A percentile compares a stretch with the other conserved stretches of the same genome.
phyloP scores from a whole-genome alignment of 371 early-diverging fungal genomes.

The Mucor circinelloides region DNA sequence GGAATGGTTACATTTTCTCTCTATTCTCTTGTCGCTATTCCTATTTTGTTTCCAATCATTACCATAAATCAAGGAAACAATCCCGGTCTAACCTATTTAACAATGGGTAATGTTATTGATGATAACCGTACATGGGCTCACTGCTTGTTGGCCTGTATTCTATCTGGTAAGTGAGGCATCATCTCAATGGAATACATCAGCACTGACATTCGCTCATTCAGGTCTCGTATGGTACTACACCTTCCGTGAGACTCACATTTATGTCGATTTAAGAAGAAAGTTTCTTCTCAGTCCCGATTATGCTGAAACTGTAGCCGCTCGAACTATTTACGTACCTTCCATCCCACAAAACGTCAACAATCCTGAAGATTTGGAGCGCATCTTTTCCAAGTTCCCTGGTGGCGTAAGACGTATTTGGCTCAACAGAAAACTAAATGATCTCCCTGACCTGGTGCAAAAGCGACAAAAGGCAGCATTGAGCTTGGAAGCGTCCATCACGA shows the following conservation, averaged over 20 bases:
- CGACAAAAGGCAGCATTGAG: slow-evolving; percentile 55
- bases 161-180: slow-evolving; percentile 44
- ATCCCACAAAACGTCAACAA: slow-evolving; percentile 55
- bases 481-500: slow-evolving; percentile 57
- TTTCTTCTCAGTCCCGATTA: slow-evolving; percentile 63
- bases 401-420: slow-evolving; percentile 73
- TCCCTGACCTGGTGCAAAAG: slow-evolving; percentile 59
- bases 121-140: slow-evolving; percentile 69
- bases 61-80: slow-evolving; percentile 44
- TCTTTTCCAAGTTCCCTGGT: slow-evolving; percentile 74
- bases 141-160: slow-evolving; percentile 60
- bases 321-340: slow-evolving; percentile 67
- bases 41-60: slow-evolving; percentile 72
- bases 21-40: slow-evolving; percentile 61
- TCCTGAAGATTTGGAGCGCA: slow-evolving; percentile 44
- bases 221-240: slow-evolving; percentile 53
- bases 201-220: not conserved
- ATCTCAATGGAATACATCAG: not conserved
- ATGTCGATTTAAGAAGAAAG: slow-evolving; percentile 69
- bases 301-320: slow-evolving; percentile 61
- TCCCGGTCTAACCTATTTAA: slow-evolving; percentile 51
- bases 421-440: slow-evolving; percentile 57
- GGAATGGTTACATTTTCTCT: slow-evolving; percentile 56
- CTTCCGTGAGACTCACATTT: slow-evolving; percentile 64
- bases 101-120: slow-evolving; percentile 68